These are phyloP conservation scores for Stygiomarasmius scandens DNA, from an alignment of 1,284 basidiomycete species.

Conservation along the genomic window DNA sequence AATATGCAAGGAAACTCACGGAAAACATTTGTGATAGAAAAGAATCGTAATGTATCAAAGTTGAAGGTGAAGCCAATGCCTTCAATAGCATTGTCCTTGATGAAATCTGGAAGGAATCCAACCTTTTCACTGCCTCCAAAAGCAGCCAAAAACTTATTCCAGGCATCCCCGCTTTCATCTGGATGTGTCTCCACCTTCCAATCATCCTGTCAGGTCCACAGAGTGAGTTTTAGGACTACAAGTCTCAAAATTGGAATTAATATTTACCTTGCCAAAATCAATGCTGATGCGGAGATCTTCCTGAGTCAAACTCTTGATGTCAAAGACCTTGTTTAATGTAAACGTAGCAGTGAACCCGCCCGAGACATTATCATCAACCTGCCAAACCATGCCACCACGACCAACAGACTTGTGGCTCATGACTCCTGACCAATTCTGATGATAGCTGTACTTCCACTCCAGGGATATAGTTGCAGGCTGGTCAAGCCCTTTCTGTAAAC, in stretches of 20 bases:
- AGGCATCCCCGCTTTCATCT: background rate
- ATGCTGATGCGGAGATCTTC: background rate
- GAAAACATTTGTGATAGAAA: background rate
- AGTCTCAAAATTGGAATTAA: too few species aligned
- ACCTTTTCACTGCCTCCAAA: background rate
- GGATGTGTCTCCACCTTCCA: background rate
- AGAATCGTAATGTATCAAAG: background rate
- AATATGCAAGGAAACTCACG: background rate
- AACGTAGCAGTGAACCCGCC: background rate
- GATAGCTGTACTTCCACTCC: background rate
- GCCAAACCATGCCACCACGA: too few species aligned
- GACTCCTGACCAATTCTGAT: background rate
- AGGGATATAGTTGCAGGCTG: background rate
- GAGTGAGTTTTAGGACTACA: too few species aligned
- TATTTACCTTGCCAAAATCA: background rate
- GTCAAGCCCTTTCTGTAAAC: background rate
- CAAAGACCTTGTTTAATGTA: slow-evolving; percentile 1
- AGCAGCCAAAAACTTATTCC: background rate
- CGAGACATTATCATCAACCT: background rate
- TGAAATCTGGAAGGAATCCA: background rate
- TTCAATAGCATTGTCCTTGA: background rate
- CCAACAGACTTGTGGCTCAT: background rate
- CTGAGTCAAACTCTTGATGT: background rate
- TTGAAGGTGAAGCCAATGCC: background rate
- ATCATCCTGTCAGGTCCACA: background rate